These are phyloP conservation scores for Boletus patriciae DNA, from an alignment of 768 basidiomycete genomes.

Conservation along the genomic window DNA sequence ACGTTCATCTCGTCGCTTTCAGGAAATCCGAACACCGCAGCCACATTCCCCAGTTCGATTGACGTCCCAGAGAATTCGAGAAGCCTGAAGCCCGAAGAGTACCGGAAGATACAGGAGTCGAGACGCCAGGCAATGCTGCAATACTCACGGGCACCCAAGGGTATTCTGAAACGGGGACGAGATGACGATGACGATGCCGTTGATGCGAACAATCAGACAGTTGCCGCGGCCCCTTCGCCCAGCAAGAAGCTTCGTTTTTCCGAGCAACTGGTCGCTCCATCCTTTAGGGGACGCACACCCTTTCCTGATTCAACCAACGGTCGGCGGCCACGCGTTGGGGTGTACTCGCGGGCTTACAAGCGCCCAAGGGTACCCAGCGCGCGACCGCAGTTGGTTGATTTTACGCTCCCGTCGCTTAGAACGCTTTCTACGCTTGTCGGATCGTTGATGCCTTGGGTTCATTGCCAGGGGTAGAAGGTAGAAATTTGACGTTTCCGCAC, in stretches of 20 bases:
- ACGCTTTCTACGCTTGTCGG: slow-evolving; percentile 35
- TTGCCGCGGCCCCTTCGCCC: not conserved
- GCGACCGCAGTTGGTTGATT: slow-evolving; percentile 27
- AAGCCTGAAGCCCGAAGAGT: slow-evolving; percentile 26
- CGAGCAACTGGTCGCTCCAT: not conserved
- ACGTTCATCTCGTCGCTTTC: slow-evolving; percentile 27
- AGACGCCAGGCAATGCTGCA: slow-evolving; percentile 31
- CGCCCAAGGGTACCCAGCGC: slow-evolving; percentile 4
- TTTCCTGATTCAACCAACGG: slow-evolving; percentile 11
- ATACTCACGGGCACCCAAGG: slow-evolving; percentile 23
- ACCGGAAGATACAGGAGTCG: slow-evolving; percentile 22
- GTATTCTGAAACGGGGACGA: slow-evolving; percentile 31
- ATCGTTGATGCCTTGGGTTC: slow-evolving; percentile 33
- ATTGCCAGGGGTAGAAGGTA: slow-evolving; percentile 10
- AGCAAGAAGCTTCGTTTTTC: slow-evolving; percentile 29
- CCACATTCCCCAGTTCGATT: slow-evolving; percentile 16
- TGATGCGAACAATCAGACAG: slow-evolving; percentile 4
- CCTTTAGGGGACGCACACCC: slow-evolving; percentile 15
- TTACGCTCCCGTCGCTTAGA: slow-evolving; percentile 33
- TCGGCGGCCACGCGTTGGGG: slow-evolving; percentile 19
- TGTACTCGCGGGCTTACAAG: slow-evolving; percentile 15
- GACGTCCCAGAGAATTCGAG: slow-evolving; percentile 20
- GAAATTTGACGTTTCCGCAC: too few relatives aligned
- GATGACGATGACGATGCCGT: slow-evolving; percentile 18
- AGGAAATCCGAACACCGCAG: slow-evolving; percentile 6